Evolutionary conservation across 805 yeast genomes (phyloP).

Genomic region (Wickerhamiella azymoides): DNA sequence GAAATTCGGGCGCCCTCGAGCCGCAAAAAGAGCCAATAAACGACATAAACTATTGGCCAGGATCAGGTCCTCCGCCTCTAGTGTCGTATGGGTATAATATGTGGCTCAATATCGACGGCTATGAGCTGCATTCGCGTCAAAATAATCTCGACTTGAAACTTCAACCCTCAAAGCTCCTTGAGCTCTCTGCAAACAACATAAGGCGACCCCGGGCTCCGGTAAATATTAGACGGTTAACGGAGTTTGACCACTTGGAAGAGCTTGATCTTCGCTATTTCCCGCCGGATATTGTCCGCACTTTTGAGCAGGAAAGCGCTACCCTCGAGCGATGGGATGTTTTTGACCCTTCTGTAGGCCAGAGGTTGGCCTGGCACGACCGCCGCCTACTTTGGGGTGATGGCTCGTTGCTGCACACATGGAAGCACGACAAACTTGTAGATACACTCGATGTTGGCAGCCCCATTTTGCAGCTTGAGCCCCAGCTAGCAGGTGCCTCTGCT

Average conservation of each 20-base stretch:
- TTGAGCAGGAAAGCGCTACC: not conserved
- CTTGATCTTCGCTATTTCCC: not conserved
- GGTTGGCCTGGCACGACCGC: conserved; percentile 1
- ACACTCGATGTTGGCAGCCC: conserved; percentile 11
- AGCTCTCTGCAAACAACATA: not conserved
- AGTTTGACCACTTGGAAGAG: not conserved
- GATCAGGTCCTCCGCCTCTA: not conserved
- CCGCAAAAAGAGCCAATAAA: not conserved
- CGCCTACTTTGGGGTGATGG: conserved; percentile 13
- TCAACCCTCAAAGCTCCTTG: not conserved
- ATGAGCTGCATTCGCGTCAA: not conserved
- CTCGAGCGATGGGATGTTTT: not conserved
- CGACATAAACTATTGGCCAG: conserved; percentile 7
- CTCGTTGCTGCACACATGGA: conserved; percentile 1
- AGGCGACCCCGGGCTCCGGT: too few species aligned
- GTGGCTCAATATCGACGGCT: not conserved
- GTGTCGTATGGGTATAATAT: conserved; percentile 1
- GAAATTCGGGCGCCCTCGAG: not conserved
- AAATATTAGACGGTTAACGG: not conserved
- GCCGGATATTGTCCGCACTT: not conserved
- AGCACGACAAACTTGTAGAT: not conserved
- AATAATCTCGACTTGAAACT: not conserved
- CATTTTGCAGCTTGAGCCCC: conserved; percentile 12
- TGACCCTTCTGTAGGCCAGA: conserved; percentile 12
- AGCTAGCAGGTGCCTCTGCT: too few species aligned